phyloP scores from a whole-genome alignment of 306 rosid species.

The Hippophae gyantsensis region DNA sequence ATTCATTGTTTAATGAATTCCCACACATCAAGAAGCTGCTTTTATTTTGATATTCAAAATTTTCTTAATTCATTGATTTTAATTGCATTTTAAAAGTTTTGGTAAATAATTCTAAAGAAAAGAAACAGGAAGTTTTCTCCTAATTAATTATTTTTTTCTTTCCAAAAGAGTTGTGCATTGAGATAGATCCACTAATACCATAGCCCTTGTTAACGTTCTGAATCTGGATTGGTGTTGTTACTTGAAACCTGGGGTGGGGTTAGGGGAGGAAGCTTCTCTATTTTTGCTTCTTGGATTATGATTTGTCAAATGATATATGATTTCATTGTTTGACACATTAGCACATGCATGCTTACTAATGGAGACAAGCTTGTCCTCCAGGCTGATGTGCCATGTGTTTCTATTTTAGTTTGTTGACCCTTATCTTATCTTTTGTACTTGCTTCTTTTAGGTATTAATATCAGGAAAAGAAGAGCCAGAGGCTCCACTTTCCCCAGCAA shows the following conservation, averaged over 20 bases:
- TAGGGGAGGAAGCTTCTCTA: no score
- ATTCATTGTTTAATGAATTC: no score
- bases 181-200: no score
- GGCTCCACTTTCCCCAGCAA: slow-evolving; percentile 76
- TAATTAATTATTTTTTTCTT: no score
- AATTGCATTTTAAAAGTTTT: no score
- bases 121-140: no score
- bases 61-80: no score
- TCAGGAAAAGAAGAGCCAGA: slow-evolving; percentile 87
- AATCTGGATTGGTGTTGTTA: neutral
- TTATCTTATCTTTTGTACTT: slow-evolving; percentile 10
- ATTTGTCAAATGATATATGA: neutral
- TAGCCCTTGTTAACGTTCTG: no score
- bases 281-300: neutral
- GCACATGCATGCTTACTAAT: neutral
- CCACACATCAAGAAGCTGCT: no score
- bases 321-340: neutral
- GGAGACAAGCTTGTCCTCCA: neutral
- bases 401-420: neutral
- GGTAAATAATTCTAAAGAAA: no score
- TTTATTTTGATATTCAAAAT: no score
- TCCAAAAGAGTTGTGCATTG: no score
- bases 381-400: neutral
- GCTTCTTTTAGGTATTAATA: slow-evolving; percentile 56
- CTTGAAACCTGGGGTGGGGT: neutral